Conservation (phyloP, 441 rosid genomes). For the Gossypium davidsonii region DNA sequence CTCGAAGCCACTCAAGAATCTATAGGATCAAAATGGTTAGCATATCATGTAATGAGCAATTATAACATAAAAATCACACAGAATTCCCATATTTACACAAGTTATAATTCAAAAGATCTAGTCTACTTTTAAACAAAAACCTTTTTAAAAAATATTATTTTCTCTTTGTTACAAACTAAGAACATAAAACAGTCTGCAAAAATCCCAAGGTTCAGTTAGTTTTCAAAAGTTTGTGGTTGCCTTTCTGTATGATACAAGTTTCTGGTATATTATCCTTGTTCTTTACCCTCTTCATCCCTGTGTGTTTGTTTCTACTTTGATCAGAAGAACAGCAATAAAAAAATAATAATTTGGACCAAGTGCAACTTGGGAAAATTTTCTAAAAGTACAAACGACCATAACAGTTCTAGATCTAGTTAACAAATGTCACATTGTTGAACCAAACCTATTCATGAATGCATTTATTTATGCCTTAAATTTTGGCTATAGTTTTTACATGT, state of each 20-base stretch:
- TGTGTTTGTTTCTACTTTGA: neutral
- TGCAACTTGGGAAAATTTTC: neutral
- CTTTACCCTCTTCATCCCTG: neutral
- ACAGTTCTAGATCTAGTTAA: neutral
- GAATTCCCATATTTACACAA: neutral
- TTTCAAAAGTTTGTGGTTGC: neutral
- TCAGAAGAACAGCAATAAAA: neutral
- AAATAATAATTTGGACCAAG: neutral
- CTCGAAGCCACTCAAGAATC: constrained; percentile 91
- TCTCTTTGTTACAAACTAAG: neutral
- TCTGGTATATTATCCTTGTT: neutral
- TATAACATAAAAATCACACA: constrained; percentile 5
- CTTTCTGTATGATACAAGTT: neutral
- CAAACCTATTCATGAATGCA: neutral
- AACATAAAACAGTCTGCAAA: neutral
- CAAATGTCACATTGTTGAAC: neutral
- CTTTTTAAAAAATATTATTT: neutral
- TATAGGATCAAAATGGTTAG: constrained; percentile 25
- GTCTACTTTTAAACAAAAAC: neutral
- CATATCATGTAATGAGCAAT: constrained; percentile 3
- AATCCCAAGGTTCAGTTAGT: neutral
- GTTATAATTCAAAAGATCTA: neutral
- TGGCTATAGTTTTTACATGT: neutral
- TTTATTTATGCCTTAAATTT: neutral
- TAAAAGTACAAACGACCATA: neutral